Base-by-base conservation (phyloP, 768 basidiomycete species). In the Leccinum rimulosum region DNA sequence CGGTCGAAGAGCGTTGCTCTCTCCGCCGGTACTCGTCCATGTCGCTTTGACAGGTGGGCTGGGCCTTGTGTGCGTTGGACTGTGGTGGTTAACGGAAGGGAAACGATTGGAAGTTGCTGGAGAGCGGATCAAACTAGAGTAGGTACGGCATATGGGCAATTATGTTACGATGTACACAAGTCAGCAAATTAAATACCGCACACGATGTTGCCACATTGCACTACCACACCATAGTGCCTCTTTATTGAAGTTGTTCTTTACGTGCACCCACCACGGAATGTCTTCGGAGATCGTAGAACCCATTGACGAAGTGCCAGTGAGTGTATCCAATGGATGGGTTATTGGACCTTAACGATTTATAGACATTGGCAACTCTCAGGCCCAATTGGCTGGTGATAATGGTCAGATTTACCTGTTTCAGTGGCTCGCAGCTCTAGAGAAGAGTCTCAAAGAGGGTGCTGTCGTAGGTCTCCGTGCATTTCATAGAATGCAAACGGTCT, bases 341-440 rank as follows among this genome's bases (percentile, higher is more conserved):
- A 4, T 25, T 22, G 17, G 31, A 43, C 43, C 49, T 38, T 56
- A 4, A 59, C 58, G 56, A 66, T 68, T 62, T 22, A 22, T 38
- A 57, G 35, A 36, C 30, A 43, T 51, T 61, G 52, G 49, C 64
- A 35, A 56, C 48, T 14, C 22, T 49, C 61, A 93, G 92, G 78
- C 84, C 11, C 84, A 88, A 68, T 73, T 92, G 27, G 73, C 80
- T 4, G 85, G 82, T 43, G 93, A 93, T 58, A 87, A 87, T 72
- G 89, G 86, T 14, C 91, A 93, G 62, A 81, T 94, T 53, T 90
- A 91, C 66, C 73, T 95, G 15, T 89, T 95, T 66, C 88, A 89
- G 66, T 96, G 92, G 90, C 79, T 95, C 10, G 83, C 85, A 7
- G 75, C 79, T 10, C 81, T 83, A 3, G 87, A 93, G 71, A 82